Base-by-base conservation (phyloP, 805 yeast genomes). In the Candida incommunis region DNA sequence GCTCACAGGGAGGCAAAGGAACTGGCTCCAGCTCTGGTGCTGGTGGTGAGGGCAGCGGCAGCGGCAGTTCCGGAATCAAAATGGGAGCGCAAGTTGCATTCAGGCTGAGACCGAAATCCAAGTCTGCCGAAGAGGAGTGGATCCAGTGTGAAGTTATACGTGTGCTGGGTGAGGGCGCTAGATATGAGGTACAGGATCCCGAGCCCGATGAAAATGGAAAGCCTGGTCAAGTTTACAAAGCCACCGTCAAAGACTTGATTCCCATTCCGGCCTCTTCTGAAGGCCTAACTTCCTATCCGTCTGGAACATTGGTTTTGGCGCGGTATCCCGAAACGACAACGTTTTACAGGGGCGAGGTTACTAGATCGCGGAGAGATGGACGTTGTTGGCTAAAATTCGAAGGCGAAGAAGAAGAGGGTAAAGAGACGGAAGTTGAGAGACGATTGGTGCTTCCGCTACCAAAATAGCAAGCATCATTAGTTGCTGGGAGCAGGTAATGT, bases 271-370 rank as follows among this genome's bases (percentile, higher is more conserved):
- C 58, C 2, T 65, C 62, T 1, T 72, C 67, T 9, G 70, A 67
- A 53, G 50, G 46, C 26, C 55, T 53, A 51, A 63, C 47, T 56
- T 69, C 71, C 41, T 83, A 82, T 51, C 82, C 94, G 0, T 66
- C 76, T 31, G 92, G 94, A 0, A 70, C 87, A 0, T 78, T 77
- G 51, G 97, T 92, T 2, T 67, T 92, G 48, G 98, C 96, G 0
- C 72, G 94, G 55, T 92, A 92, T 56, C 98, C 98, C 1, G 98
- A 92, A 54, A 92, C 98, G 0, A 92, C 98, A 0, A 88, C 97
- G 0, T 92, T 92, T 55, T 92, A 92, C 56, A 85, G 94, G 2
- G 99, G 98, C 0, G 84, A 83, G 43, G 96, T 92, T 2, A 78
- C 79, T 22, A 88, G 94, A 0, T 70, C 75, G 41, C 78, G 76